Base-by-base conservation (phyloP, 345 rosid genomes). In the Eutrema heterophyllum region DNA sequence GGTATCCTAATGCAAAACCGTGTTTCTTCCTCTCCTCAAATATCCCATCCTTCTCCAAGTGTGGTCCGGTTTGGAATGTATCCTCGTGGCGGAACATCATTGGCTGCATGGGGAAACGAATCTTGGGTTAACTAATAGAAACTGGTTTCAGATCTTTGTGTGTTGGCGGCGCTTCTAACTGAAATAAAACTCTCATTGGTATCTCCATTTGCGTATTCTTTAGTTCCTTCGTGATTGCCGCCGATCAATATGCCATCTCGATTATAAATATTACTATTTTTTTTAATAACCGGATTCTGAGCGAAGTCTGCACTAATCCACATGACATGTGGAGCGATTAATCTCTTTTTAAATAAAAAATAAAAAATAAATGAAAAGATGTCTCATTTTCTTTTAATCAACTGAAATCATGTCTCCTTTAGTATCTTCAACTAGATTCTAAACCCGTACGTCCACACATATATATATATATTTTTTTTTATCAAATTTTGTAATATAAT, bases 101-200 rank as follows among this genome's bases (percentile, higher is more conserved):
- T 64, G 72, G 76, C 2, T 57, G 50, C 10, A 49, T 35, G 40
- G 32, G 15, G 76, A 9, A 78, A 52, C 46, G 70, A 78, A 72
- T 78, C 36, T 66, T 51, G 51, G 68, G 51, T 41, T 24, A 67
- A 44, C 78, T 65, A 64, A 77, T 77, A 44, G 50, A 38, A 60
- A 66, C 68, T 71, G 70, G 68, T 66, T 71, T 43, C 58, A 67
- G 14, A 72, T 65, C 77, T 78, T 71, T 67, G 49, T 67, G n/a
- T 38, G 61, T 30, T 40, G 59, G 59, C 81, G 78, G 73, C 78
- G 81, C 81, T 78, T 78, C 52, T 72, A 72, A 78, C 74, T 71
- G 69, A 67, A 71, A 24, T 15, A 14, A 50, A 78, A 59, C 5
- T 67, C 38, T 67, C 72, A 4, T 71, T 14, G 46, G 64, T 45